phyloP scores from a whole-genome alignment of 768 basidiomycete species.

The Phylloporus sp. region DNA sequence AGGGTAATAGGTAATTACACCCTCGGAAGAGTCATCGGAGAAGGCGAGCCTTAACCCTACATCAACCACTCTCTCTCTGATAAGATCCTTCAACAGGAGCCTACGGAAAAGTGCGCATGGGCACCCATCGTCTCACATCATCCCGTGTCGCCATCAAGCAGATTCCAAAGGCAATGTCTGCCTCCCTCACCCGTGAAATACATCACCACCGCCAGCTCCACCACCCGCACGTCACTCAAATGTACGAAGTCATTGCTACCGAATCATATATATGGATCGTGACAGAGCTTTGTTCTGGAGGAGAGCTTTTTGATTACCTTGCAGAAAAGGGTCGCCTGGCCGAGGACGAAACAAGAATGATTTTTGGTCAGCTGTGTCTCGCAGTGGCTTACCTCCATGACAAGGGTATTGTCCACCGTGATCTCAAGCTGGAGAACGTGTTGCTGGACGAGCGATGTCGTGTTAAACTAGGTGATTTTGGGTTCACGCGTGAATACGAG shows the following conservation, averaged over 20 bases:
- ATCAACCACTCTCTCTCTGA: slow-evolving; percentile 14
- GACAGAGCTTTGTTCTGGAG: slow-evolving; percentile 93
- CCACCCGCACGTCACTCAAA: slow-evolving; percentile 91
- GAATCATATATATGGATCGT: slow-evolving; percentile 96
- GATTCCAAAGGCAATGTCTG: slow-evolving; percentile 90
- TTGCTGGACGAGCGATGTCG: slow-evolving; percentile 85
- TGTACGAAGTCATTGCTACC: slow-evolving; percentile 97
- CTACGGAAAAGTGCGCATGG: slow-evolving; percentile 93
- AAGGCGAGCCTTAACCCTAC: slow-evolving; percentile 53
- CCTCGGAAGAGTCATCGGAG: slow-evolving; percentile 88
- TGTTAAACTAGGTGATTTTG: slow-evolving; percentile 92
- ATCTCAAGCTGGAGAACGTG: slow-evolving; percentile 95
- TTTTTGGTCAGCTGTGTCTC: slow-evolving; percentile 96
- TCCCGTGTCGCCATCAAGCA: slow-evolving; percentile 96
- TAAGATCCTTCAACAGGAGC: slow-evolving; percentile 56
- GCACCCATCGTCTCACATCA: slow-evolving; percentile 88
- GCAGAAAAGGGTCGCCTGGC: slow-evolving; percentile 87
- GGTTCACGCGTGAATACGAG: slow-evolving; percentile 91
- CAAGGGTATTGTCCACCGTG: slow-evolving; percentile 92
- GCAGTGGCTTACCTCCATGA: slow-evolving; percentile 91
- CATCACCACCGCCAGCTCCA: slow-evolving; percentile 97
- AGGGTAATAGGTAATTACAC: slow-evolving; percentile 94
- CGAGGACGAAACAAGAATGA: slow-evolving; percentile 75
- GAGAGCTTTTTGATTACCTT: slow-evolving; percentile 97
- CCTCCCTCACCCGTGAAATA: slow-evolving; percentile 91